These are phyloP conservation scores for Xenoacremonium recifei DNA, from an alignment of 2,329 filamentous ascomycete species.

Conservation along the genomic window DNA sequence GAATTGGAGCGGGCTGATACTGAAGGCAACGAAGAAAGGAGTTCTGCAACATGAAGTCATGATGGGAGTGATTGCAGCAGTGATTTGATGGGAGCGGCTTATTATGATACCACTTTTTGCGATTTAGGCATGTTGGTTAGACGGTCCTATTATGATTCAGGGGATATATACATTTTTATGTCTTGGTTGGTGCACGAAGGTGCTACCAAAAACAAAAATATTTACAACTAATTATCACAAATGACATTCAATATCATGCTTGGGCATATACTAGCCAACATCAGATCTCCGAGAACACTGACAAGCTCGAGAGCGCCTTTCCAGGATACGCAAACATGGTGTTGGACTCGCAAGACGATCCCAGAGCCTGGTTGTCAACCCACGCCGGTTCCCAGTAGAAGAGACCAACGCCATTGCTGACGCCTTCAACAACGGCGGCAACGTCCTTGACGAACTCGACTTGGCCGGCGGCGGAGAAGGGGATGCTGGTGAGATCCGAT, in stretches of 20 bases:
- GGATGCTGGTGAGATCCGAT: slow-evolving; percentile 56
- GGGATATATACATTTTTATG: neutral
- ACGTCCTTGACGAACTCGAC: slow-evolving; percentile 59
- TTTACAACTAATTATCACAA: no score
- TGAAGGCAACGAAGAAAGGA: slow-evolving; percentile 7
- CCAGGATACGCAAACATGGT: slow-evolving; percentile 58
- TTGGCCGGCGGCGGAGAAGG: slow-evolving; percentile 64
- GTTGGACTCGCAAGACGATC: slow-evolving; percentile 64
- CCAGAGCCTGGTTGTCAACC: slow-evolving; percentile 63
- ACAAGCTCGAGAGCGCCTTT: slow-evolving; percentile 54
- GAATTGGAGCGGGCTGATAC: slow-evolving; percentile 30
- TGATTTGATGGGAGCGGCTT: neutral
- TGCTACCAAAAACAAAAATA: no score
- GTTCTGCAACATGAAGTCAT: slow-evolving; percentile 33
- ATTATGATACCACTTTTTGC: slow-evolving; percentile 31
- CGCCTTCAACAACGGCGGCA: slow-evolving; percentile 52
- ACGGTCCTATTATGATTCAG: slow-evolving; percentile 1
- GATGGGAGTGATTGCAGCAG: slow-evolving; percentile 17
- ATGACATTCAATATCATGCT: no score
- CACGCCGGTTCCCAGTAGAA: slow-evolving; percentile 77
- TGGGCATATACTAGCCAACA: no score
- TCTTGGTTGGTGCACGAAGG: no score
- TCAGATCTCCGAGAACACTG: slow-evolving; percentile 29
- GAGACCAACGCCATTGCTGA: slow-evolving; percentile 53
- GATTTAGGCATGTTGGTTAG: slow-evolving; percentile 16